Percentiles rank a stretch among this genome's conserved stretches.
phyloP scores from a whole-genome alignment of 352 stramenopile species.

The Phytophthora fragariae region DNA sequence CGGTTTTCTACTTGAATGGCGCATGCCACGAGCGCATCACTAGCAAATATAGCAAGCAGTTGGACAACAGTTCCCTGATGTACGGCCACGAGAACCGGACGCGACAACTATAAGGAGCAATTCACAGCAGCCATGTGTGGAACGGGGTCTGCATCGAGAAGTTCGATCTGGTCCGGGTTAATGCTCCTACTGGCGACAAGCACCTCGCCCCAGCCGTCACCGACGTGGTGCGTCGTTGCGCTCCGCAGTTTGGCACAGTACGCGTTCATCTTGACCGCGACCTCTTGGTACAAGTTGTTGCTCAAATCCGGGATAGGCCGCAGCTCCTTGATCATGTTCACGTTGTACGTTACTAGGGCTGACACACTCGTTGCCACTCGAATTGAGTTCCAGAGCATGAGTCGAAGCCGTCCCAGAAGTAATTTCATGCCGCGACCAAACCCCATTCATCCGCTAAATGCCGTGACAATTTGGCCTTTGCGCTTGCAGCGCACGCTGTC shows the following conservation, averaged over 20 bases:
- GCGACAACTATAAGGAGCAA: too few species aligned
- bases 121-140: too few species aligned
- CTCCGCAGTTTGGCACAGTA: not conserved
- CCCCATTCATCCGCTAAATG: constrained; percentile 11
- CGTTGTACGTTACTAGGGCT: too few species aligned
- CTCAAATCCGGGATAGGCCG: too few species aligned
- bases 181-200: not conserved
- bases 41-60: not conserved
- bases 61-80: not conserved
- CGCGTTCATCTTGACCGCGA: too few species aligned
- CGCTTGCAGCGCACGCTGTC: constrained; percentile 32
- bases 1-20: not conserved
- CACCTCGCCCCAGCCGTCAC: not conserved
- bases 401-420: too few species aligned
- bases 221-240: not conserved
- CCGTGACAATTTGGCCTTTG: constrained; percentile 19
- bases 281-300: too few species aligned
- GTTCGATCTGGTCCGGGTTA: not conserved
- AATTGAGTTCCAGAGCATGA: too few species aligned
- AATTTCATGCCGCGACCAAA: not conserved
- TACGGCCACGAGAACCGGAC: too few species aligned
- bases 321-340: too few species aligned
- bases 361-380: too few species aligned
- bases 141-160: not conserved
- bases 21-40: too few species aligned